Evolutionary conservation across 129 eudicot species (phyloP).

Genomic region (Deinandra increscens): DNA sequence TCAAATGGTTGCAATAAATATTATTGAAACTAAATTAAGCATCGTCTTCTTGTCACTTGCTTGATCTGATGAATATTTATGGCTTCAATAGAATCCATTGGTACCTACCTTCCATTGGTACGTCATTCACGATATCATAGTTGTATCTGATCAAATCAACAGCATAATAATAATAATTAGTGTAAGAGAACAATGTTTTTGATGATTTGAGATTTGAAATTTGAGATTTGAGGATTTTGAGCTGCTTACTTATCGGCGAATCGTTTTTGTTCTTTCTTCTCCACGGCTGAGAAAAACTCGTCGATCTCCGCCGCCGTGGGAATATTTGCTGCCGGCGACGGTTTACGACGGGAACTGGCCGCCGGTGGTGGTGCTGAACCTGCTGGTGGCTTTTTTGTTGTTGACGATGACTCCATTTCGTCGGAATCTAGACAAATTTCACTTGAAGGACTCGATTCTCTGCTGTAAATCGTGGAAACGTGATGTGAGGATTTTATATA

Average conservation of each 20-base stretch:
- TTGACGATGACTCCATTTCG: conserved; percentile 43
- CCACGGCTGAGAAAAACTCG: conserved; percentile 63
- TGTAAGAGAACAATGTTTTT: too few relatives aligned
- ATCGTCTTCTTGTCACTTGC: neutral
- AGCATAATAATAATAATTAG: conserved; percentile 23
- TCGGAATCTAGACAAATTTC: conserved; percentile 47
- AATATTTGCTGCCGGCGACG: conserved; percentile 18
- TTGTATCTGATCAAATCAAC: conserved; percentile 56
- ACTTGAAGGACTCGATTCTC: conserved; percentile 51
- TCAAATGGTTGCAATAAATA: conserved; percentile 23
- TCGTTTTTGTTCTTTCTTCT: conserved; percentile 57
- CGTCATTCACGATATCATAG: conserved; percentile 71
- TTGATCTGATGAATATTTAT: conserved; percentile 18
- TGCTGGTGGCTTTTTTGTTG: conserved; percentile 22
- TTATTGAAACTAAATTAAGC: neutral
- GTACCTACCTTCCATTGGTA: conserved; percentile 74
- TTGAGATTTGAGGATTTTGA: too few relatives aligned
- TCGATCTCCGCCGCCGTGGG: conserved; percentile 64
- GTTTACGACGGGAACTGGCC: conserved; percentile 24
- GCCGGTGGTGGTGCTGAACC: conserved; percentile 14
- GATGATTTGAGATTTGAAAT: too few relatives aligned
- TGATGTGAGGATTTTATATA: conserved; percentile 7
- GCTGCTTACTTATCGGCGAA: conserved; percentile 66
- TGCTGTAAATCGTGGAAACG: conserved; percentile 29
- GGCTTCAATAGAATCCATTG: conserved; percentile 73